Evolutionary conservation across 2,329 filamentous ascomycete genomes (phyloP), one percentile per base, ranked within the genome.

Genomic region (Aspergillus sp.): DNA sequence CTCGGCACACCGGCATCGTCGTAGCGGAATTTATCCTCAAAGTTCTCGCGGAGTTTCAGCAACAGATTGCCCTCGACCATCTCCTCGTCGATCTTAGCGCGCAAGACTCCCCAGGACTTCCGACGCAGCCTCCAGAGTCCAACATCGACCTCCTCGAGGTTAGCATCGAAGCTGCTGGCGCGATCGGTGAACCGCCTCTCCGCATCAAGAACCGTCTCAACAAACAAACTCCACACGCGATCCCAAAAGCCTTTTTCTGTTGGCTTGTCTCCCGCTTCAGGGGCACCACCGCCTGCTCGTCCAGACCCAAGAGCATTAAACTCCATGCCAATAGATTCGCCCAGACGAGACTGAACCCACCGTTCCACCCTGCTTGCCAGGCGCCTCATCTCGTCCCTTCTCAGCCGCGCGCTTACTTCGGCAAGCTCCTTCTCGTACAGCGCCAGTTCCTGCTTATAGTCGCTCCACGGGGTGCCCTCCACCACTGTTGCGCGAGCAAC

Each of bases 1-100:
- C 91, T 75, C 4, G 91, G 91, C 4, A 98, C 91, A 15, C 91
- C 91, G 5, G 79, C 78, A 38, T 95, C 88, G 51, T 98, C 91
- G 51, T 98, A 98, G 43, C 91, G 81, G 74, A 98, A 98, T 63
- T 94, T 95, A 66, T 98, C 91, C 63, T 98, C 91, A 47, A 98
- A 98, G 66, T 95, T 96, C 61, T 98, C 91, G 22, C 91, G 78
- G 32, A 98, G 75, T 68, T 98, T 98, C 47, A 96, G 71, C 20
- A 96, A 68, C 33, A 98, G 78, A 54, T 96, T 98, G 50, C 89
- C 89, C 64, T 96, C 91, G 78, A 93, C 93, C 54, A 95, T 85
- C 62, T 98, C 91, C 54, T 98, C 91, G 22, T 96, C 89, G 41
- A 98, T 82, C 67, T 85, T 91, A 38, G 86, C 80, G 28, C 85